A percentile compares a stretch with the other conserved stretches of the same genome.
Conservation (phyloP, 345 rosid species). For the Brassica nigra region DNA sequence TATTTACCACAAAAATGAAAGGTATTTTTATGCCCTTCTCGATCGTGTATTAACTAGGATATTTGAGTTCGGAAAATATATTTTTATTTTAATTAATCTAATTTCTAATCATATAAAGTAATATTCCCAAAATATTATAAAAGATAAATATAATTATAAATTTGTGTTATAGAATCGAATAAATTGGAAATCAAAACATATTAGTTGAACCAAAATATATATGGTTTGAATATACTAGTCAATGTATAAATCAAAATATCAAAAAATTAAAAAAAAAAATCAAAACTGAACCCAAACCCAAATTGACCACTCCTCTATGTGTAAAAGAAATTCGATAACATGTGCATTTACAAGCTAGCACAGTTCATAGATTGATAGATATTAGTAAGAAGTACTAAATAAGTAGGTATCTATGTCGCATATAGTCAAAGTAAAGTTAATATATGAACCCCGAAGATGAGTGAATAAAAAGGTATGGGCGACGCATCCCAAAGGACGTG, state of each 20-base stretch:
- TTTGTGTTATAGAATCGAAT: neutral
- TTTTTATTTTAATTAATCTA: no score
- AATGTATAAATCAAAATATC: neutral
- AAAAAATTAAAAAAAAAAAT: no score
- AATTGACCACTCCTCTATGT: neutral
- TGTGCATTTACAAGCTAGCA: constrained; percentile 25
- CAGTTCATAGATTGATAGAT: neutral
- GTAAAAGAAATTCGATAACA: neutral
- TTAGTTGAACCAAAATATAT: neutral
- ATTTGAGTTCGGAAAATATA: no score
- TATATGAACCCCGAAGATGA: constrained; percentile 21
- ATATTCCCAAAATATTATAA: no score
- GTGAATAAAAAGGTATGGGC: constrained; percentile 32
- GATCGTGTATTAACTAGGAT: neutral
- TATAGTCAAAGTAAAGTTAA: constrained; percentile 37
- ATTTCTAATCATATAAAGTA: neutral
- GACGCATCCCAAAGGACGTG: constrained; percentile 27
- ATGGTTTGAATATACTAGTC: neutral
- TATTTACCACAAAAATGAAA: neutral
- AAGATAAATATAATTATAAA: no score
- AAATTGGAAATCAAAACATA: no score
- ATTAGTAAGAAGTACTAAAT: constrained; percentile 7
- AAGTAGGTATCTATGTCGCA: constrained; percentile 30
- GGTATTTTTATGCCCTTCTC: neutral
- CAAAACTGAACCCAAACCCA: neutral